Percentiles rank a stretch among this genome's conserved stretches.
phyloP scores from a whole-genome alignment of 257 asterid genomes.

The Galeopsis tetrahit region DNA sequence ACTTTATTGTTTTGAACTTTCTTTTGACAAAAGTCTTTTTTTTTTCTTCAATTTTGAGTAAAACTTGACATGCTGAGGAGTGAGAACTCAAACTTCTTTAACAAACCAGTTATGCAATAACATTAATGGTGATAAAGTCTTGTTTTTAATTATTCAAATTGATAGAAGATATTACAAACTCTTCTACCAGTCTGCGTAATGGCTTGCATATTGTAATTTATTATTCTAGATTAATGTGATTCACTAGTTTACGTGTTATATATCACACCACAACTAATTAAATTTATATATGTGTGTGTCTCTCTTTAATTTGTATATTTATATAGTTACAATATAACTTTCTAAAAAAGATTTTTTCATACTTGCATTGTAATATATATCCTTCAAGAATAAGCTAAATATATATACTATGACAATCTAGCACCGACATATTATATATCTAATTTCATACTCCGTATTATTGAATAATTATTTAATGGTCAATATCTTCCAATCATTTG shows the following conservation, averaged over 20 bases:
- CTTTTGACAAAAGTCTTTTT: too few relatives aligned
- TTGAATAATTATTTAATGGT: background rate
- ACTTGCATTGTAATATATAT: background rate
- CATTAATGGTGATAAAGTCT: background rate
- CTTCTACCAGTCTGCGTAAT: too few relatives aligned
- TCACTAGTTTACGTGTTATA: too few relatives aligned
- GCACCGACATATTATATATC: background rate
- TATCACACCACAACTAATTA: background rate
- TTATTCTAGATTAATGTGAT: too few relatives aligned
- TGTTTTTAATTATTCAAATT: too few relatives aligned
- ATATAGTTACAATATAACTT: too few relatives aligned
- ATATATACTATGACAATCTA: background rate
- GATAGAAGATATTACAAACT: too few relatives aligned
- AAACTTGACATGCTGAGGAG: conserved; percentile 9
- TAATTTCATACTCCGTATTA: background rate
- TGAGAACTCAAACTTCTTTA: conserved; percentile 6
- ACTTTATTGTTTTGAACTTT: too few relatives aligned
- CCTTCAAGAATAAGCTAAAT: background rate
- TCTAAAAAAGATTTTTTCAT: too few relatives aligned
- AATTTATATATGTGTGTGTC: background rate
- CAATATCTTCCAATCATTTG: conserved; percentile 8
- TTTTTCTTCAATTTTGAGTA: background rate
- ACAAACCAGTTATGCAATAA: background rate
- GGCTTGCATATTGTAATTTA: too few relatives aligned
- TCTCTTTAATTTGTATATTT: background rate